phyloP scores from a whole-genome alignment of 306 rosid genomes.

The Prosopis cineraria region DNA sequence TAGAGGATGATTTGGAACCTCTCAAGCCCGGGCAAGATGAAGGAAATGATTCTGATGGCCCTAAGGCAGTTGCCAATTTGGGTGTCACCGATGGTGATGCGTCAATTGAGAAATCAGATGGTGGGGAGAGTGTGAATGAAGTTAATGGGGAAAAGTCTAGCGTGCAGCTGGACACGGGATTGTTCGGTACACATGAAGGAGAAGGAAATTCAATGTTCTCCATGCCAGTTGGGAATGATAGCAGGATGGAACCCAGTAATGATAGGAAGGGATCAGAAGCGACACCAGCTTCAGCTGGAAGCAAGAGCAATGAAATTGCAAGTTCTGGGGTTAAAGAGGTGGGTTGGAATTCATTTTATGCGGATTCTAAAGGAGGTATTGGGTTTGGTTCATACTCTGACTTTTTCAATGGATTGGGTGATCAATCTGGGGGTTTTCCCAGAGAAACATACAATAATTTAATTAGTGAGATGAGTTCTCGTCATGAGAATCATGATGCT shows the following conservation, averaged over 20 bases:
- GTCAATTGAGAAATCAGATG: slow-evolving; percentile 42
- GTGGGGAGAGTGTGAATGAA: slow-evolving; percentile 32
- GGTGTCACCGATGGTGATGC: slow-evolving; percentile 46
- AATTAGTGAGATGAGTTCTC: slow-evolving; percentile 35
- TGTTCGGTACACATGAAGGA: slow-evolving; percentile 31
- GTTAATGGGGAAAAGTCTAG: slow-evolving; percentile 22
- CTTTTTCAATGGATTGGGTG: slow-evolving; percentile 67
- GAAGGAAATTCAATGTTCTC: slow-evolving; percentile 38
- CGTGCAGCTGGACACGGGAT: slow-evolving; percentile 32
- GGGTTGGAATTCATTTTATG: slow-evolving; percentile 76
- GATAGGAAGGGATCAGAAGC: slow-evolving; percentile 41
- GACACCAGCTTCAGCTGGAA: slow-evolving; percentile 10
- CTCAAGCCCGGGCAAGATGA: slow-evolving; percentile 34
- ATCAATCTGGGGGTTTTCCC: slow-evolving; percentile 46
- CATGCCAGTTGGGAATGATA: slow-evolving; percentile 40
- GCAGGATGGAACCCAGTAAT: slow-evolving; percentile 28
- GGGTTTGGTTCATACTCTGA: slow-evolving; percentile 75
- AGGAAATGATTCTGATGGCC: slow-evolving; percentile 64
- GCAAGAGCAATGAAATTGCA: slow-evolving; percentile 34
- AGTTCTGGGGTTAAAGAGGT: slow-evolving; percentile 66
- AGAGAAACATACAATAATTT: slow-evolving; percentile 28
- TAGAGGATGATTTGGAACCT: slow-evolving; percentile 65
- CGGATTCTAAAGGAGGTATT: slow-evolving; percentile 58
- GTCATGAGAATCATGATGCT: slow-evolving; percentile 39
- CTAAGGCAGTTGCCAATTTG: slow-evolving; percentile 58